Evolutionary conservation across 345 rosid species (phyloP).

Genomic region (Passiflora organensis): DNA sequence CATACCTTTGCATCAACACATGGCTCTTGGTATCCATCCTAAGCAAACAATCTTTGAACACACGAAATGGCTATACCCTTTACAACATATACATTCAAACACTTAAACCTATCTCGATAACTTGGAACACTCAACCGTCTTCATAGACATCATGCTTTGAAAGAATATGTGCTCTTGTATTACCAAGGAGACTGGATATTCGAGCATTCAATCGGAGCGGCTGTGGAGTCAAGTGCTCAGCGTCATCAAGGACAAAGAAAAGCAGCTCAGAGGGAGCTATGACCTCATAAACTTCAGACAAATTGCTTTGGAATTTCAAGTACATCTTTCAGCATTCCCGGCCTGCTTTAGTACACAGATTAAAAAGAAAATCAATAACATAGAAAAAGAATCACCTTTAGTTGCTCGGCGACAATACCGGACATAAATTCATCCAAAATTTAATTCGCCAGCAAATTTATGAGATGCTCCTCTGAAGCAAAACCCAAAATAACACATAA

Average conservation of each 20-base stretch:
- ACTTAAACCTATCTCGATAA: slow-evolving; percentile 8
- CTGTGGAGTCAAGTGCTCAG: slow-evolving; percentile 14
- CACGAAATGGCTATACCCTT: too few species aligned
- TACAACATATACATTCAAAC: too few species aligned
- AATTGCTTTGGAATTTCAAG: slow-evolving; percentile 44
- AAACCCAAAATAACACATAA: too few species aligned
- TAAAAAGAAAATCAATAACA: slow-evolving; percentile 6
- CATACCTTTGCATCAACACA: slow-evolving; percentile 68
- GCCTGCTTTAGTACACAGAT: slow-evolving; percentile 14
- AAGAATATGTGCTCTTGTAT: slow-evolving; percentile 22
- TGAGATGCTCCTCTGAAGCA: too few species aligned
- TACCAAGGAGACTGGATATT: slow-evolving; percentile 14
- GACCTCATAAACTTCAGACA: slow-evolving; percentile 22
- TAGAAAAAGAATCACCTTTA: too few species aligned
- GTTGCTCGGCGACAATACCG: too few species aligned
- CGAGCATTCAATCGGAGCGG: slow-evolving; percentile 13
- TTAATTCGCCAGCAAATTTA: too few species aligned
- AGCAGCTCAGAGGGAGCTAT: slow-evolving; percentile 36
- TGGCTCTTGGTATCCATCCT: slow-evolving; percentile 59
- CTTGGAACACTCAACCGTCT: slow-evolving; percentile 44
- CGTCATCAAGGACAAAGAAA: slow-evolving; percentile 21
- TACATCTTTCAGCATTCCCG: slow-evolving; percentile 99
- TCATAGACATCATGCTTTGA: slow-evolving; percentile 47
- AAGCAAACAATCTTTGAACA: slow-evolving; percentile 4
- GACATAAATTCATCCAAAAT: too few species aligned